Base-by-base conservation (phyloP, 495 filamentous ascomycete species). In the Talaromyces trachyspermus region DNA sequence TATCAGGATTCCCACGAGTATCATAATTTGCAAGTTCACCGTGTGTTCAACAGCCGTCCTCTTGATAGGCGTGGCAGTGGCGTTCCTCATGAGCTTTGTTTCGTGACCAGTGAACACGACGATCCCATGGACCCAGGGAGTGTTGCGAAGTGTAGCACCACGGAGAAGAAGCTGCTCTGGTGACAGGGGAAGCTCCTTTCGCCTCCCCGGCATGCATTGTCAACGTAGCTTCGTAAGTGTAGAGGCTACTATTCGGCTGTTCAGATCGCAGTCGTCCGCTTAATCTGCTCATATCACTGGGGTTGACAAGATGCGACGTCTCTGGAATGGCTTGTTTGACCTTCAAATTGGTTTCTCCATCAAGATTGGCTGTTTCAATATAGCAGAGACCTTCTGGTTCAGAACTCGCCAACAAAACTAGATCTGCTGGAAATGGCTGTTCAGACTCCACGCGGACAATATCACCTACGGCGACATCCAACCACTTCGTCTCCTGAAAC, bases 91-190 rank as follows among this genome's bases (percentile, higher is more conserved):
- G 55, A 99, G 73, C 63, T 99, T 99, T 22, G 94, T 97, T 68
- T 99, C 91, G 62, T 99, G 94, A 47, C 94, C 94, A 15, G 90
- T 99, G 54, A 99, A 99, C 12, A 97, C 90, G 50, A 97, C 94
- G 45, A 92, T 80, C 24, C 90, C 94, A 62, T 97, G 88, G 45
- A 99, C 81, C 94, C 94, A 99, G 17, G 91, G 91, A 8, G 94
- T 99, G 55, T 99, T 99, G 45, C 94, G 78, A 33, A 99, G 70
- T 3, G 92, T 96, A 10, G 94, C 94, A 38, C 94, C 94, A 68
- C 94, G 80, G 29, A 99, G 78, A 14, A 99, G 71, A 18, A 99
- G 73, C 57, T 91, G 85, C 56, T 92, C 87, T 0, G 88, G 88
- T 42, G 79, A 78, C 20, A 96, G 58, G 1, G 89, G 74, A 30